Conservation (phyloP, 352 stramenopile species). For the Blastocystis sp. region DNA sequence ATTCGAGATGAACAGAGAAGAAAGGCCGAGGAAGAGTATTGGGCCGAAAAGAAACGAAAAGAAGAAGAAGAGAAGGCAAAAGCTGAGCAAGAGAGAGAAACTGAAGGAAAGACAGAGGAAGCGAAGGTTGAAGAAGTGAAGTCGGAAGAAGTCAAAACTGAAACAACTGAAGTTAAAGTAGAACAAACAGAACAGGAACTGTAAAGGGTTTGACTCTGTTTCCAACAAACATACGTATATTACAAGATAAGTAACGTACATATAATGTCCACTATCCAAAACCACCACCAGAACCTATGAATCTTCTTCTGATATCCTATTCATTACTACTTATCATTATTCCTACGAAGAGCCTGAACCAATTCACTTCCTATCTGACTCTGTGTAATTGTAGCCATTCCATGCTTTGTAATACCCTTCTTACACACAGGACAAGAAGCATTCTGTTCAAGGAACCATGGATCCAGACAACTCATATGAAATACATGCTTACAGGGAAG, state of each 20-base stretch:
- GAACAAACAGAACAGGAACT: neutral
- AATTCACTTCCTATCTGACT: neutral
- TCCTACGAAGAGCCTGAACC: neutral
- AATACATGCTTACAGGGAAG: slow-evolving; percentile 33
- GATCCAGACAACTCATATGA: slow-evolving; percentile 20
- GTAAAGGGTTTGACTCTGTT: neutral
- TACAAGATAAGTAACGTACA: too few relatives aligned
- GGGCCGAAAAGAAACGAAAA: slow-evolving; percentile 48
- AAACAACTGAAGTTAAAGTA: neutral
- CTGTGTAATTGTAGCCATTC: neutral
- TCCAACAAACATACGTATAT: neutral
- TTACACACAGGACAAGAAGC: slow-evolving; percentile 15
- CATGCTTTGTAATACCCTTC: neutral
- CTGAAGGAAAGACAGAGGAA: neutral
- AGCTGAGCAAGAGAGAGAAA: neutral
- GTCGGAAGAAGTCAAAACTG: neutral
- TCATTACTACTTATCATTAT: neutral
- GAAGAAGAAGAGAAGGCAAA: slow-evolving; percentile 1
- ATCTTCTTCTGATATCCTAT: neutral
- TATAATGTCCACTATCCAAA: neutral
- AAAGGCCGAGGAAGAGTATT: slow-evolving; percentile 29
- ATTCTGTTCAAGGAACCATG: slow-evolving; percentile 20
- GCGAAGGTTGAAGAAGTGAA: neutral
- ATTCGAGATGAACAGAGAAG: slow-evolving; percentile 21
- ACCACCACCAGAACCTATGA: slow-evolving; percentile 9